phyloP scores from a whole-genome alignment of 73 alveolate species.

The Tetrahymena thermophila region DNA sequence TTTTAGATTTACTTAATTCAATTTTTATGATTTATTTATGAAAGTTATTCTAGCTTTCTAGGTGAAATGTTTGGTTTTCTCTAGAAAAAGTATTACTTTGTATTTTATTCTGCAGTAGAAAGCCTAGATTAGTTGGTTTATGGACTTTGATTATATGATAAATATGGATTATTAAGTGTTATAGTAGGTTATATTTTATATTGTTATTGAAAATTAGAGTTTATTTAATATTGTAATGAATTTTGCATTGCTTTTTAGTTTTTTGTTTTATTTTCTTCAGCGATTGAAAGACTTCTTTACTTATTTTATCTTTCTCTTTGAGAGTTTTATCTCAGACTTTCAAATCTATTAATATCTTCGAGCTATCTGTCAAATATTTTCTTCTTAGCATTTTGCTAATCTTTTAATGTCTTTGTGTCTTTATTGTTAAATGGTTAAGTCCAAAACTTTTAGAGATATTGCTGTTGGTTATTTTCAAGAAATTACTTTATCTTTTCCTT shows the following conservation, averaged over 20 bases:
- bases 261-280: not conserved
- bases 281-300: not conserved
- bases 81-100: not conserved
- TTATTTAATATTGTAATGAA: not conserved
- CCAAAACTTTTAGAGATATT: not conserved
- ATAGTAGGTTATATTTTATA: not conserved
- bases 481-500: not conserved
- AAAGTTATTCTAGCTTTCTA: not conserved
- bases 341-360: not conserved
- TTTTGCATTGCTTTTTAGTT: not conserved
- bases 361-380: not conserved
- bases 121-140: not conserved
- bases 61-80: not conserved
- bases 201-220: not conserved
- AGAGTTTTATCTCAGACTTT: not conserved
- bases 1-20: not conserved
- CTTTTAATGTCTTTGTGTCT: not conserved
- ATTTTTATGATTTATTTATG: not conserved
- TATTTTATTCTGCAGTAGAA: not conserved
- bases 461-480: not conserved
- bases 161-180: not conserved
- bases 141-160: not conserved
- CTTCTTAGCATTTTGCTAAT: not conserved
- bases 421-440: not conserved
- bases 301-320: not conserved